Evolutionary conservation across 2,329 filamentous ascomycete genomes (phyloP), one percentile per base, ranked within the genome.

Genomic region (Fonsecaea pugnacius): DNA sequence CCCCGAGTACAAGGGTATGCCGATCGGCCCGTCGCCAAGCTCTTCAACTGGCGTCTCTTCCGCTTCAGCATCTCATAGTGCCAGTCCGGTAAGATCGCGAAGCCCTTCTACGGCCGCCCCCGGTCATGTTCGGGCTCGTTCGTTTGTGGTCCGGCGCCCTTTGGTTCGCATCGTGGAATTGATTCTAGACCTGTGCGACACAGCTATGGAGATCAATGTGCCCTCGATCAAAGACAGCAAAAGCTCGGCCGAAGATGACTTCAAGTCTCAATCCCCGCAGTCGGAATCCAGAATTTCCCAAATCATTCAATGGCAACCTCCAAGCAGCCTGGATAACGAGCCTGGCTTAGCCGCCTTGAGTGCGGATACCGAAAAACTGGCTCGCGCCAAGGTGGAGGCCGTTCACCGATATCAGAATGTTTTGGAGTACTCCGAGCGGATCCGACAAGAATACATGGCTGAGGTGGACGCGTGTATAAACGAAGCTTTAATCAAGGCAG

Each of bases 391-490:
- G 75, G 91, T 98, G 1, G 95, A 99, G 72, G 91, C 94, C 4
- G 91, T 98, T 6, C 88, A 96, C 69, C 90, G 95, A 36, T 92
- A 98, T 76, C 89, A 94, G 57, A 89, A 90, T 71, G 96, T 98
- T 57, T 88, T 99, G 35, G 95, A 99, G 75, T 99, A 99, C 75
- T 89, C 93, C 0, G 95, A 99, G 78, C 89, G 96, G 35, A 96
- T 99, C 68, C 91, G 96, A 3, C 85, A 97, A 53, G 95, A 99
- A 73, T 96, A 97, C 72, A 90, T 94, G 32, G 86, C 96, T 30
- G 83, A 97, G 63, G 94, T 99, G 2, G 92, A 98, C 73, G 92
- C 97, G 72, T 99, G 95, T 75, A 96, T 99, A 58, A 89, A 96
- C 65, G 92, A 92, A 67, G 95, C 95, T 8, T 85, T 98, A 78